A percentile compares a stretch with the other conserved stretches of the same genome.
phyloP scores from a whole-genome alignment of 2,329 filamentous ascomycete species.

The Stagonosporopsis vannaccii region DNA sequence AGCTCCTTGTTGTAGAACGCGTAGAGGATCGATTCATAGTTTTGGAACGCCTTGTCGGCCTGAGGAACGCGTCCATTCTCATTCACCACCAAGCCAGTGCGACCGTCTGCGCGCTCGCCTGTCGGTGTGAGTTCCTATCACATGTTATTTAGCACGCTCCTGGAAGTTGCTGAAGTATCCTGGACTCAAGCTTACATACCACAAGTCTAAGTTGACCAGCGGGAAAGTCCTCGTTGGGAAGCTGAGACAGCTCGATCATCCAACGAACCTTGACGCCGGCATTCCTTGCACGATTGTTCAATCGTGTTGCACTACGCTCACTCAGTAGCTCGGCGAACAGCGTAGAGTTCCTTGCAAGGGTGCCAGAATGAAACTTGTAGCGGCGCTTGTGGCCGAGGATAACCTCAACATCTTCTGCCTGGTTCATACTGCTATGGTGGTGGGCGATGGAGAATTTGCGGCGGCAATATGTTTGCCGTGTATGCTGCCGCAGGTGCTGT shows the following conservation, averaged over 20 bases:
- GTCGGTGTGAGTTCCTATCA: conserved; percentile 44
- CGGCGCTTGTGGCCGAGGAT: conserved; percentile 38
- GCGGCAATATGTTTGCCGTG: neutral
- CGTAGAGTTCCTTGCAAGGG: conserved; percentile 42
- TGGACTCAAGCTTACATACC: conserved; percentile 21
- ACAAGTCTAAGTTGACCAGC: conserved; percentile 36
- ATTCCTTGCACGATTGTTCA: conserved; percentile 32
- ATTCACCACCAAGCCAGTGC: conserved; percentile 36
- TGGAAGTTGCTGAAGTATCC: neutral
- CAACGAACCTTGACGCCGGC: conserved; percentile 39
- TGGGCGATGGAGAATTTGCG: neutral
- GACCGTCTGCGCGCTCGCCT: conserved; percentile 36
- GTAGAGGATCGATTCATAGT: conserved; percentile 56
- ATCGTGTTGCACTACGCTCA: conserved; percentile 37
- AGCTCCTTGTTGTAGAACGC: conserved; percentile 56
- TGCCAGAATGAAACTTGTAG: conserved; percentile 47
- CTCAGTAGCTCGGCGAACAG: conserved; percentile 42
- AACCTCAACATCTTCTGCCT: conserved; percentile 46
- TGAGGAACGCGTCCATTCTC: conserved; percentile 47
- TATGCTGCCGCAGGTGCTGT: neutral
- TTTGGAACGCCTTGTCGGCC: conserved; percentile 32
- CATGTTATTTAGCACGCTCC: neutral
- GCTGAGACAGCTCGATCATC: conserved; percentile 42
- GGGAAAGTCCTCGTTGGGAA: conserved; percentile 28
- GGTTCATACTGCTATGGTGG: conserved; percentile 30